phyloP scores from a whole-genome alignment of 306 rosid genomes.

The Ceratonia siliqua region DNA sequence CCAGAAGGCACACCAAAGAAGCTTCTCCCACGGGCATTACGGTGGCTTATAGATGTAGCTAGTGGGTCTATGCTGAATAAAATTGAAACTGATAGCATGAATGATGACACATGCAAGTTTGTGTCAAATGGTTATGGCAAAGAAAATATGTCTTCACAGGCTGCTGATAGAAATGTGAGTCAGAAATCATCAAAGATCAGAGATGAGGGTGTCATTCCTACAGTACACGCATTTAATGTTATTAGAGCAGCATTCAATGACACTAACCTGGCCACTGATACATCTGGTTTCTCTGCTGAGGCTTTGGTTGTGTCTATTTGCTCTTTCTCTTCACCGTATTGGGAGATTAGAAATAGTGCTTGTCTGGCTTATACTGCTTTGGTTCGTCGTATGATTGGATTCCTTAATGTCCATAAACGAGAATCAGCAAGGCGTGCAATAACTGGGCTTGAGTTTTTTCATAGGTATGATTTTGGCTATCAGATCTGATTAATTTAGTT shows the following conservation, averaged over 20 bases:
- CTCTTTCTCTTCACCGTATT: conserved; percentile 89
- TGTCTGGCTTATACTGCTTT: conserved; percentile 93
- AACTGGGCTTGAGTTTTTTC: conserved; percentile 92
- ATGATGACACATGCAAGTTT: conserved; percentile 37
- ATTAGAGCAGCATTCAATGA: conserved; percentile 95
- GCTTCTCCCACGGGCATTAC: conserved; percentile 84
- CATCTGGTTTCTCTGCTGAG: conserved; percentile 95
- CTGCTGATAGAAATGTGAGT: conserved; percentile 44
- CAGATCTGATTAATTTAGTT: conserved; percentile 1
- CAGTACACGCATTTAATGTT: conserved; percentile 89
- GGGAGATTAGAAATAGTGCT: conserved; percentile 98
- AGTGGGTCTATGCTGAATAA: conserved; percentile 57
- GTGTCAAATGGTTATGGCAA: conserved; percentile 35
- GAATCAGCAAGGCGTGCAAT: conserved; percentile 87
- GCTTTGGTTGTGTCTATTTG: conserved; percentile 75
- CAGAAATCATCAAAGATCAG: conserved; percentile 70
- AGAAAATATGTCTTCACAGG: conserved; percentile 34
- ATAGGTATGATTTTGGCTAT: conserved; percentile 61
- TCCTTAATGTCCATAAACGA: conserved; percentile 90
- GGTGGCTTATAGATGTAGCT: conserved; percentile 91
- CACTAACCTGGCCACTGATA: conserved; percentile 87
- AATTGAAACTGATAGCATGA: conserved; percentile 47
- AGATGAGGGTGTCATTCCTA: conserved; percentile 96
- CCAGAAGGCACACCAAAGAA: conserved; percentile 98
- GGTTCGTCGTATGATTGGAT: conserved; percentile 92